Base-by-base conservation (phyloP, 2,329 filamentous ascomycete species). In the Sarocladium strictum region DNA sequence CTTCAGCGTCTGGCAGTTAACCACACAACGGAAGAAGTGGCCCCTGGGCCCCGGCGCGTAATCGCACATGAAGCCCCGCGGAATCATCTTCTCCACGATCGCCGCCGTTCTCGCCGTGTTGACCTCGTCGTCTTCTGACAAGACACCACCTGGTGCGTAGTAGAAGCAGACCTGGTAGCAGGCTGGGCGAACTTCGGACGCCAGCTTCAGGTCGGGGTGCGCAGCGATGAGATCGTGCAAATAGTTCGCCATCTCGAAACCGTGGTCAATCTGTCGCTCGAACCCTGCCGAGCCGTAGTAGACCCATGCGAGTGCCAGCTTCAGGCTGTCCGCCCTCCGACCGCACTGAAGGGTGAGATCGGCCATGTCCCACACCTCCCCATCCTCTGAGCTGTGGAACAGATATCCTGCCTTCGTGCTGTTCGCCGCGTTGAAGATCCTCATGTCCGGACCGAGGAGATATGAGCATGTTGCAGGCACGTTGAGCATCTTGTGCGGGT, bases 91-190 rank as follows among this genome's bases (percentile, higher is more conserved):
- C 51, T 67, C 65, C 1, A 76, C 79, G 63, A 83, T 79, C 9
- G 60, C 65, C 60, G 73, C 70, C 29, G 80, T 83, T 38, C 72
- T 67, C 38, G 65, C 63, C 29, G 79, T 80, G 62, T 83, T 84
- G 53, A 67, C 69, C 35, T 68, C 68, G 5, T 65, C 59, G 15
- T 74, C 68, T 0, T 67, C 67, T 0, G 69, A 62, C 41, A 87
- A 59, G 55, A 69, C 62, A 2, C 84, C 81, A 1, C 59, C 59
- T 0, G 82, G 82, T 0, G 86, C 83, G 64, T 89, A 91, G 68
- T 96, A 96, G 69, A 97, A 97, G 75, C 93, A 97, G 21, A 97
- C 88, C 72, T 97, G 94, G 66, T 96, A 74, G 71, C 93, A 97
- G 0, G 90, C 89, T 47, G 92, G 86, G 24, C 90, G 89, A 62